phyloP scores from a whole-genome alignment of 148 eudicot genomes.

The Fallopia convolvulus region DNA sequence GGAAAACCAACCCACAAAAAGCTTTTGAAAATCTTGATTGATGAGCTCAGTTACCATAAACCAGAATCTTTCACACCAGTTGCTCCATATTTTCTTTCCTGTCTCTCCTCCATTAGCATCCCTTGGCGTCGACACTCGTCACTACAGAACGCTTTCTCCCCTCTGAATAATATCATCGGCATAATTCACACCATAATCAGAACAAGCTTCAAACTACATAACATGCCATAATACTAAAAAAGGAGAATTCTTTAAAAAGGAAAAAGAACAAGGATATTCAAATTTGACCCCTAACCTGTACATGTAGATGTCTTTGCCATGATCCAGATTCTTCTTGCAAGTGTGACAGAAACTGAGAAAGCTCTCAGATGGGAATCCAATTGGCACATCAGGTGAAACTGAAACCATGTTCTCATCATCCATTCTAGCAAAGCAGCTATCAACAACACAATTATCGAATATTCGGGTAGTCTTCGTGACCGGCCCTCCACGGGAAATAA shows the following conservation, averaged over 20 bases:
- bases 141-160: slow-evolving; percentile 64
- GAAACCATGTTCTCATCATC: slow-evolving; percentile 19
- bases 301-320: slow-evolving; percentile 55
- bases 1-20: not conserved
- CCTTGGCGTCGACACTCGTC: slow-evolving; percentile 42
- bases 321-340: slow-evolving; percentile 54
- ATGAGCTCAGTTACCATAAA: not conserved
- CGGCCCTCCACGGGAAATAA: slow-evolving; percentile 44
- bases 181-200: not conserved
- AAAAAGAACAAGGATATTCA: not conserved
- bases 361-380: slow-evolving; percentile 43
- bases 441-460: slow-evolving; percentile 53
- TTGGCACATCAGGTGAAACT: slow-evolving; percentile 11
- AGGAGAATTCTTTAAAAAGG: not conserved
- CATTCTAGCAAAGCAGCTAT: slow-evolving; percentile 24
- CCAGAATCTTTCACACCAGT: not conserved
- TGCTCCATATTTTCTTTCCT: slow-evolving; percentile 19
- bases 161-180: slow-evolving; percentile 27
- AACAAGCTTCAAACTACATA: not conserved
- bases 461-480: slow-evolving; percentile 56
- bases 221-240: not conserved
- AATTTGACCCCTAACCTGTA: slow-evolving; percentile 37
- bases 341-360: slow-evolving; percentile 51
- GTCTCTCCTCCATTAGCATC: slow-evolving; percentile 34
- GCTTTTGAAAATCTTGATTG: not conserved